A percentile compares a stretch with the other conserved stretches of the same genome.
These are phyloP conservation scores for Aspergillus aculeatus DNA, from an alignment of 2,329 filamentous ascomycete species.

Conservation along the genomic window DNA sequence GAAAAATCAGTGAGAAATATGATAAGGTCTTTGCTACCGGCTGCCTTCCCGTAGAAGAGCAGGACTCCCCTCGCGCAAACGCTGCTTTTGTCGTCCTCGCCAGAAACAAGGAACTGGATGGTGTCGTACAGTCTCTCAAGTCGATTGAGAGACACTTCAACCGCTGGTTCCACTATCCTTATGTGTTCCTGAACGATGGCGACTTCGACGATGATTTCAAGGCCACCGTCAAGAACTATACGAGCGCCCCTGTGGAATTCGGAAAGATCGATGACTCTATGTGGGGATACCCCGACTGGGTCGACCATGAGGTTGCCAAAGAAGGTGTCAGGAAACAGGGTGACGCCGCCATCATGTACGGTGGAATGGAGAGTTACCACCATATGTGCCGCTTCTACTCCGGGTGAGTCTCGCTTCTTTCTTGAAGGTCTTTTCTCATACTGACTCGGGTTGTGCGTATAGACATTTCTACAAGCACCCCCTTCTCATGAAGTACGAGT, in stretches of 20 bases:
- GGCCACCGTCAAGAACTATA: slow-evolving; percentile 82
- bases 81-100: slow-evolving; percentile 94
- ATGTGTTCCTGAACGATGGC: slow-evolving; percentile 96
- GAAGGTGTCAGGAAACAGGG: slow-evolving; percentile 97
- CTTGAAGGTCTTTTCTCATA: not conserved
- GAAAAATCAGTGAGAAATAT: slow-evolving; percentile 94
- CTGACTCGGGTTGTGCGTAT: slow-evolving; percentile 19
- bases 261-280: slow-evolving; percentile 85
- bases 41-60: slow-evolving; percentile 71
- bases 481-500: slow-evolving; percentile 92
- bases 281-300: slow-evolving; percentile 98
- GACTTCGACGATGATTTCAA: slow-evolving; percentile 96
- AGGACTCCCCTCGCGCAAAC: slow-evolving; percentile 77
- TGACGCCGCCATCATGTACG: slow-evolving; percentile 98
- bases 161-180: slow-evolving; percentile 97
- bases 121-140: slow-evolving; percentile 94
- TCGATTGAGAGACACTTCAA: slow-evolving; percentile 99
- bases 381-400: slow-evolving; percentile 99
- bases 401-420: slow-evolving; percentile 60
- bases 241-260: slow-evolving; percentile 84
- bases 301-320: slow-evolving; percentile 87
- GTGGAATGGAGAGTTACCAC: slow-evolving; percentile 97
- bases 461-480: slow-evolving; percentile 98
- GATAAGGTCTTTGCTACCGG: slow-evolving; percentile 95
- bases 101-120: slow-evolving; percentile 92